Base-by-base conservation (phyloP, 2,329 filamentous ascomycete species). In the Cercospora beticola region DNA sequence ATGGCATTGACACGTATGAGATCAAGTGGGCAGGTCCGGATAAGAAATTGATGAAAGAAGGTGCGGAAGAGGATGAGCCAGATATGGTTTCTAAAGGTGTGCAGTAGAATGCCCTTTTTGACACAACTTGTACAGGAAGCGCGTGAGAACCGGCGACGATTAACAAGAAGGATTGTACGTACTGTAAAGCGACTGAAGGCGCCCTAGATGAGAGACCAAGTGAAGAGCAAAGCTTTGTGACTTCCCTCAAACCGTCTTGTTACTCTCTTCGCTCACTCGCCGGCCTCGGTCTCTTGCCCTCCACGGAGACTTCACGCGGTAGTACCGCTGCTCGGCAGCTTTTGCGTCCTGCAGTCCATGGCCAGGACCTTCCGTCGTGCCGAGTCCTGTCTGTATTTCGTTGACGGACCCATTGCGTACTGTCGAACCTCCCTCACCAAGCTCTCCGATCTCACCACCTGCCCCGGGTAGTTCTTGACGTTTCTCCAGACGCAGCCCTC, bases 21-120 rank as follows among this genome's bases (percentile, higher is more conserved):
- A 78, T 79, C 68, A 77, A 78, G 66, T 77, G 77, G 69, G 79
- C 78, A 31, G 79, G 79, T 14, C 79, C 80, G 43, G 80, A 80
- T 54, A 73, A 81, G 61, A 78, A 80, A 62, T 56, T 69, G 46
- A 66, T 73, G 72, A 54, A 64, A 21, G 67, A 68, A 28, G 63
- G 63, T 31, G 62, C 62, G n/a, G 26, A 31, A 16, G 52, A 65
- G 18, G 62, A 49, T 10, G 62, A 65, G 26, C 28, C 56, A 30
- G 62, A 43, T 16, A 65, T 65, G 62, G 52, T 65, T 12, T 65
- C 62, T 9, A 65, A 65, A 54, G 52, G 52, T 58, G 62, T 65
- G 28, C 43, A 62, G 43, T 62, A 52, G n/a, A 9, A 30, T 18
- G 26, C n/a, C 36, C 4, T 43, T 18, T 43, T 49, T 52, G 21